Evolutionary conservation across 176 grass and related monocot genomes (phyloP).

Genomic region (Cenchrus americanus): DNA sequence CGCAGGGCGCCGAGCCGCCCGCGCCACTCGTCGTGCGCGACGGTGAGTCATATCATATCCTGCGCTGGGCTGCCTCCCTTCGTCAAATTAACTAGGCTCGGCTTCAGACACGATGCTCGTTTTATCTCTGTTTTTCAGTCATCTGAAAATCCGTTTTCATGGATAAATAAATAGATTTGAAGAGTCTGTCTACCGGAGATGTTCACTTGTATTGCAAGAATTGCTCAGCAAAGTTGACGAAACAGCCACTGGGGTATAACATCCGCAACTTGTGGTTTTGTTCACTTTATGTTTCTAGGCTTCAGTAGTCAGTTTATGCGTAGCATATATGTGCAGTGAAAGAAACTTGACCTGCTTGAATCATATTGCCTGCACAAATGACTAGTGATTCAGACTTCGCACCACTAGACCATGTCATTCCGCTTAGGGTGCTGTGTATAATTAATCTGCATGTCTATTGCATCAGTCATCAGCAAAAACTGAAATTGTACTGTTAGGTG

Average conservation of each 20-base stretch:
- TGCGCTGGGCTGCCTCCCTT: too few species aligned
- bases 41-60: neutral
- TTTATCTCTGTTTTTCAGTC: conserved; percentile 18
- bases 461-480: neutral
- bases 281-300: neutral
- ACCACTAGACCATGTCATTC: neutral
- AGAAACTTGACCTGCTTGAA: neutral
- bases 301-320: neutral
- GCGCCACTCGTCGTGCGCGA: conserved; percentile 31
- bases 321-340: neutral
- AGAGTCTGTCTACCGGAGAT: conserved; percentile 56
- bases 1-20: conserved; percentile 1
- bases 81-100: neutral
- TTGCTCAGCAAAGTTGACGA: conserved; percentile 79
- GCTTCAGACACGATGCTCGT: neutral
- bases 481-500: neutral
- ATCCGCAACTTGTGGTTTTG: neutral
- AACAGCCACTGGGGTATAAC: conserved; percentile 75
- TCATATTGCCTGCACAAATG: too few species aligned
- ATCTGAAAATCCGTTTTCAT: conserved; percentile 18
- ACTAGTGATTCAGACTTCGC: conserved; percentile 7
- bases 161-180: conserved; percentile 64
- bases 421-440: neutral
- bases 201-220: conserved; percentile 75
- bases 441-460: neutral